phyloP scores from a whole-genome alignment of 1,284 basidiomycete genomes.

The Malassezia slooffiae region DNA sequence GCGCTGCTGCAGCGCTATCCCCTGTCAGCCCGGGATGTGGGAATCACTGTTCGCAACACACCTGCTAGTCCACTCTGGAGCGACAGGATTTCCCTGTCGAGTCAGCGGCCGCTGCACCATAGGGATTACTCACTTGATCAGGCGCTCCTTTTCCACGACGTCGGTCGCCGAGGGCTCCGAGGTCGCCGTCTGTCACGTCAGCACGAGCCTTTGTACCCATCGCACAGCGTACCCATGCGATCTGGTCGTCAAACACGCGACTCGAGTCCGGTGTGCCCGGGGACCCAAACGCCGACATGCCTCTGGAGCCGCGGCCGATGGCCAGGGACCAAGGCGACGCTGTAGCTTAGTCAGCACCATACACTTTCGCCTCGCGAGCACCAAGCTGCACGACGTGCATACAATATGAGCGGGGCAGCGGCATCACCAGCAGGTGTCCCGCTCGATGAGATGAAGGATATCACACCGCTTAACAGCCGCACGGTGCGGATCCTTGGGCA shows the following conservation, averaged over 20 bases:
- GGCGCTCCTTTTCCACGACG: constrained; percentile 43
- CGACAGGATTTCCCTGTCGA: constrained; percentile 29
- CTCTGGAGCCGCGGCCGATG: no score
- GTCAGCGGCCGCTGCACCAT: background rate
- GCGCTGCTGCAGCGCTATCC: constrained; percentile 32
- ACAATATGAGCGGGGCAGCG: no score
- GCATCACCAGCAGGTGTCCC: no score
- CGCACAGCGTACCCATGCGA: constrained; percentile 11
- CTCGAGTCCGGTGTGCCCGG: no score
- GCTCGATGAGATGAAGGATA: constrained; percentile 13
- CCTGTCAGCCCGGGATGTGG: constrained; percentile 3
- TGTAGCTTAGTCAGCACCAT: no score
- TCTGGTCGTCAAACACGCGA: constrained; percentile 8
- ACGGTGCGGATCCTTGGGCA: constrained; percentile 53
- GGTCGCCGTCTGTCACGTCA: constrained; percentile 3
- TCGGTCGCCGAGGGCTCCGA: constrained; percentile 39
- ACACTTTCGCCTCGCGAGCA: background rate
- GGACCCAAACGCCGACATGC: no score
- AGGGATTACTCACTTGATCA: constrained; percentile 27
- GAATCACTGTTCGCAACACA: constrained; percentile 9
- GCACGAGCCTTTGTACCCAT: background rate
- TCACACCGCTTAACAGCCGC: constrained; percentile 15
- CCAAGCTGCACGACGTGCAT: background rate
- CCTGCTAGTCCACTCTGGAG: constrained; percentile 32
- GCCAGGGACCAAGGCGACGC: no score